Percentiles rank a stretch among this genome's conserved stretches.
Evolutionary conservation across 768 basidiomycete species (phyloP).

Genomic region (Boletus coccyginus): DNA sequence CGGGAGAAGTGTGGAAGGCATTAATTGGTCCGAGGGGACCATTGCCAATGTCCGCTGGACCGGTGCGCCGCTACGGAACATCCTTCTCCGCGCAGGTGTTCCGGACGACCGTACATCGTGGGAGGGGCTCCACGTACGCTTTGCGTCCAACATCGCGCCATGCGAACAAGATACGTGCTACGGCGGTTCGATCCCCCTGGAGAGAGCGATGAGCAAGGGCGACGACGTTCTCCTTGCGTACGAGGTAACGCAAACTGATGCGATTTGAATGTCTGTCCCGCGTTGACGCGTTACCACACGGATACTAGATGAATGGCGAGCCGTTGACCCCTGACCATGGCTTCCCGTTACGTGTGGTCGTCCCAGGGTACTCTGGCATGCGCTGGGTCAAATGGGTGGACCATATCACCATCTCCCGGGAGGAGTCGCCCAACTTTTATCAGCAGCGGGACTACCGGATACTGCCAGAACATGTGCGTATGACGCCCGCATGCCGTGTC

Average conservation of each 20-base stretch:
- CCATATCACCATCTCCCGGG: constrained; percentile 47
- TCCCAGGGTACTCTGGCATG: constrained; percentile 65
- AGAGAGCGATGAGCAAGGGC: constrained; percentile 44
- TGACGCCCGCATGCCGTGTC: neutral
- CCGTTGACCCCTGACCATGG: constrained; percentile 59
- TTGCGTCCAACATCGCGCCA: constrained; percentile 55
- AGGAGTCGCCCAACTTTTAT: constrained; percentile 66
- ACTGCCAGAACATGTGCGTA: constrained; percentile 47
- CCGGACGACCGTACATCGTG: constrained; percentile 16
- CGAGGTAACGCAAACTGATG: constrained; percentile 38
- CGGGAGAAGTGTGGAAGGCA: constrained; percentile 46
- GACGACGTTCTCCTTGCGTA: constrained; percentile 60
- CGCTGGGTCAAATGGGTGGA: constrained; percentile 80
- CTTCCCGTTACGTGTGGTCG: constrained; percentile 63
- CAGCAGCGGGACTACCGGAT: constrained; percentile 73
- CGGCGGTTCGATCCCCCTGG: constrained; percentile 59
- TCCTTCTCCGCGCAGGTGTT: constrained; percentile 48
- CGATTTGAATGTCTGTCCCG: too few species aligned
- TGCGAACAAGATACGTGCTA: constrained; percentile 64
- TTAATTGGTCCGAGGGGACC: constrained; percentile 67
- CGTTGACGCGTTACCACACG: neutral
- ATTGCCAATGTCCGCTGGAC: constrained; percentile 68
- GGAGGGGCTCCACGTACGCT: constrained; percentile 49
- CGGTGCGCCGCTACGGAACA: constrained; percentile 55
- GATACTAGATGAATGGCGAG: constrained; percentile 56